These are phyloP conservation scores for Ophiostoma piceae DNA, from an alignment of 2,329 filamentous ascomycete genomes.

Conservation along the genomic window DNA sequence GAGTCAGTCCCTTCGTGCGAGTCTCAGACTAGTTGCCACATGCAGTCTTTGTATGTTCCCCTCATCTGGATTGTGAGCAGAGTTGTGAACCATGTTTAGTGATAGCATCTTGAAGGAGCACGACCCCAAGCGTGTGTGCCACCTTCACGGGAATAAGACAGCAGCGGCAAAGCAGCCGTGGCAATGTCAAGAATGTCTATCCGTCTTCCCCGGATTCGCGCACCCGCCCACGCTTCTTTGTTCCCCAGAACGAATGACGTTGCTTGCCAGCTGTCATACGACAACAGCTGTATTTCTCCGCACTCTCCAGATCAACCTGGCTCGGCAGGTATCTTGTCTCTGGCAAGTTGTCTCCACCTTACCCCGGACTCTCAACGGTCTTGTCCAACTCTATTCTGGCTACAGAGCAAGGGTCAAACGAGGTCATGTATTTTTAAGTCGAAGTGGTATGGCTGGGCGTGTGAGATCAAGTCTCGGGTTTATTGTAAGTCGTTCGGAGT, in stretches of 20 bases:
- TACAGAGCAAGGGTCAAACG: background rate
- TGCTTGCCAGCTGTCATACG: background rate
- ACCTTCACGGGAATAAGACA: background rate
- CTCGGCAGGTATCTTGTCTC: too few relatives aligned
- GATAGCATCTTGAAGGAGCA: background rate
- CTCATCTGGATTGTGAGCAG: background rate
- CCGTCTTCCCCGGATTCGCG: background rate
- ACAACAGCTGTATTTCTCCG: background rate
- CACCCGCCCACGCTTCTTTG: background rate
- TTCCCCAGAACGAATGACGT: background rate
- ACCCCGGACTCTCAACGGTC: background rate
- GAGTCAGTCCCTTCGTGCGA: background rate
- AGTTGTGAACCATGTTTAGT: too few relatives aligned
- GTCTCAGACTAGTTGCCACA: background rate
- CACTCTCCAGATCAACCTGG: too few relatives aligned
- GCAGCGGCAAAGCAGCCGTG: background rate
- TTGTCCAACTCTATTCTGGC: too few relatives aligned
- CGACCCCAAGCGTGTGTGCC: background rate
- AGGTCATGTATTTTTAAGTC: background rate
- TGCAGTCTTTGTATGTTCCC: background rate
- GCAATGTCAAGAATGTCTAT: background rate
- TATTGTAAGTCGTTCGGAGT: background rate
- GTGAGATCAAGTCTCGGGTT: background rate
- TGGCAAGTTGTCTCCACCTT: too few relatives aligned
- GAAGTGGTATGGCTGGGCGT: background rate